Percentiles rank a stretch among this genome's conserved stretches.
Conservation (phyloP, 441 rosid genomes). For the Adansonia madagascariensis region DNA sequence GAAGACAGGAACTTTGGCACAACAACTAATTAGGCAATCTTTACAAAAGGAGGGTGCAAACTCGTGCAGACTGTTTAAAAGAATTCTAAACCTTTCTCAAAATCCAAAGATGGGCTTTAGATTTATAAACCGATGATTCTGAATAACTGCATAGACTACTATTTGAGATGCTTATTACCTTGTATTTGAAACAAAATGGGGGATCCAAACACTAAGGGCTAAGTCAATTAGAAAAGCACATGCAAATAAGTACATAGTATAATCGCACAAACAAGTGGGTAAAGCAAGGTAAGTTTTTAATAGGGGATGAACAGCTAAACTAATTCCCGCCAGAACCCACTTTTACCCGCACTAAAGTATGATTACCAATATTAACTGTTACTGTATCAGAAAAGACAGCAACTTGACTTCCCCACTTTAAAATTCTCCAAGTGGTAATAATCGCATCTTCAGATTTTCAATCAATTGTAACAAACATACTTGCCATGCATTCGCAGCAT, state of each 20-base stretch:
- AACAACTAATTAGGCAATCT: not conserved
- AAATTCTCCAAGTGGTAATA: not conserved
- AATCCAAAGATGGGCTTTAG: not conserved
- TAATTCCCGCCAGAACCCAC: not conserved
- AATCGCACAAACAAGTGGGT: not conserved
- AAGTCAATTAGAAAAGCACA: slow-evolving; percentile 1
- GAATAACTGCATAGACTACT: not conserved
- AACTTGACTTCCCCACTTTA: not conserved
- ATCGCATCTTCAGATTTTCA: not conserved
- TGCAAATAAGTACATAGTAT: not conserved
- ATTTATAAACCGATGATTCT: slow-evolving; percentile 4
- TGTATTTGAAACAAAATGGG: not conserved
- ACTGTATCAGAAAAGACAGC: not conserved
- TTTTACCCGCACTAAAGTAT: not conserved
- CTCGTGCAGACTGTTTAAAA: not conserved
- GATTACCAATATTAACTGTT: no score
- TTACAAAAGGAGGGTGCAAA: slow-evolving; percentile 4
- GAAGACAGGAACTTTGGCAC: not conserved
- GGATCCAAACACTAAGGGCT: not conserved
- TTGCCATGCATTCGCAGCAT: not conserved
- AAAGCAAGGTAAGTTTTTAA: not conserved
- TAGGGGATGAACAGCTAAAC: not conserved
- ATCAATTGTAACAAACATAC: slow-evolving; percentile 1
- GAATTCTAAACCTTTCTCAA: not conserved
- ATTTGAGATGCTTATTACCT: slow-evolving; percentile 4